These are phyloP conservation scores for Aspergillus alliaceus DNA, from an alignment of 2,329 filamentous ascomycete genomes.

Conservation along the genomic window DNA sequence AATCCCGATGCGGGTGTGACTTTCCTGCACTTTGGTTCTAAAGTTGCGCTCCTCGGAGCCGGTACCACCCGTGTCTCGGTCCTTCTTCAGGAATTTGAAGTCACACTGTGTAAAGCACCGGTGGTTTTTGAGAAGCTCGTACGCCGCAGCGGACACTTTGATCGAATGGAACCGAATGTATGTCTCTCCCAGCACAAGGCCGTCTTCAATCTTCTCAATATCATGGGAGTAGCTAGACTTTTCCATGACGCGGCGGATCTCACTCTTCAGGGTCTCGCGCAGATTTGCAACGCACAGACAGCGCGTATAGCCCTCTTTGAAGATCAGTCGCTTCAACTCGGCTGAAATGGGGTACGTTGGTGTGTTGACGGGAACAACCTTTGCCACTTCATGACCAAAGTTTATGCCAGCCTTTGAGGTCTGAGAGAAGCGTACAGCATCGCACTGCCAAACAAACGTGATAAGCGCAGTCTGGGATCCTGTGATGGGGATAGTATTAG, in stretches of 20 bases:
- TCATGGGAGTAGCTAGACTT: constrained; percentile 8
- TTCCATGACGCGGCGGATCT: constrained; percentile 10
- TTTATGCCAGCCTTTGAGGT: constrained; percentile 18
- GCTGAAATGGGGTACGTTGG: constrained; percentile 31
- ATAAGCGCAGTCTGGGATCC: constrained; percentile 32
- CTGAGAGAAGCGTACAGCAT: constrained; percentile 24
- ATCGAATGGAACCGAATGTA: constrained; percentile 22
- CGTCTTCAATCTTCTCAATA: constrained; percentile 19
- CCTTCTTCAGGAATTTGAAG: constrained; percentile 17
- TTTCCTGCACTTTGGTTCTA: background rate
- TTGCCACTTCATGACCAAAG: constrained; percentile 19
- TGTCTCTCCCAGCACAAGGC: constrained; percentile 6
- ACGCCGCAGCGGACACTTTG: constrained; percentile 16
- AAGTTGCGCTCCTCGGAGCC: background rate
- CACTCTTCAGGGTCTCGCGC: constrained; percentile 6
- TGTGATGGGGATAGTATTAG: constrained; percentile 28
- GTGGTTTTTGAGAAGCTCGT: constrained; percentile 12
- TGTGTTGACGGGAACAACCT: constrained; percentile 25
- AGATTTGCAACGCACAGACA: constrained; percentile 22
- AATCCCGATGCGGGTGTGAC: background rate
- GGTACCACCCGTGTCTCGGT: background rate
- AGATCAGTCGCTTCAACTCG: constrained; percentile 21
- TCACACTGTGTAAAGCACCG: constrained; percentile 13
- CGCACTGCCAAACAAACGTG: constrained; percentile 26
- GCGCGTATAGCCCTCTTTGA: constrained; percentile 25